Base-by-base conservation (phyloP, 257 asterid genomes). In the Thymus quinquecostatus region DNA sequence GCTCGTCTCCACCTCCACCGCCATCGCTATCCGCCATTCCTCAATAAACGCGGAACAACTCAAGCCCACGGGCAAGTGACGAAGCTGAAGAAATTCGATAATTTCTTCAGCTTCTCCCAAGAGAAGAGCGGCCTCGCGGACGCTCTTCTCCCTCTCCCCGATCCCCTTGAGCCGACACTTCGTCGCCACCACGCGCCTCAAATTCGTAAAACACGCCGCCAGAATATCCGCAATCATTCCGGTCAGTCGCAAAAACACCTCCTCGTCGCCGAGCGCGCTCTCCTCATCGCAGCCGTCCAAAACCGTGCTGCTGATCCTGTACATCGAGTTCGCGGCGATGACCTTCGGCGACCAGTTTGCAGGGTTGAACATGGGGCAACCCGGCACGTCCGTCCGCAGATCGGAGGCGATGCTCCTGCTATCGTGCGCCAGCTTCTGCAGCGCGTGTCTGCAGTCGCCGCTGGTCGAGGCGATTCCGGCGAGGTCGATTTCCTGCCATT, bases 281-380 rank as follows among this genome's bases (percentile, higher is more conserved):
- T 72, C 75, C 1, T 64, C 67, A 4, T 64, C 71, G 11, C 28
- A 43, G n/a, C 49, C 51, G 27, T 57, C 60, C 71, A 81, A 44
- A 21, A 79, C 55, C 3, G 80, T 81, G 36, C 44, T 33, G 62
- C 79, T 57, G n/a, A 85, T 72, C 57, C 81, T 70, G 71, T 81
- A 71, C 84, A 84, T 84, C 29, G 86, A 74, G 63, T 81, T 78
- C 21, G 88, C 88, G 27, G 88, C 86, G 47, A 84, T 62, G 27
- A 78, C 66, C 9, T 67, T 74, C 0, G 53, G 65, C 1, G 81
- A 77, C 83, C 87, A 80, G 63, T 77, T 67, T 3, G 70, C 72
- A 3, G 84, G 87, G 71, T 72, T 78, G 50, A 62, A 48, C 87
- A 80, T 80, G 28, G 66, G 77, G 72, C 68, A 34, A 9, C 67